A percentile compares a stretch with the other conserved stretches of the same genome.
phyloP scores from a whole-genome alignment of 768 basidiomycete species.

The Amyloporia xantha region DNA sequence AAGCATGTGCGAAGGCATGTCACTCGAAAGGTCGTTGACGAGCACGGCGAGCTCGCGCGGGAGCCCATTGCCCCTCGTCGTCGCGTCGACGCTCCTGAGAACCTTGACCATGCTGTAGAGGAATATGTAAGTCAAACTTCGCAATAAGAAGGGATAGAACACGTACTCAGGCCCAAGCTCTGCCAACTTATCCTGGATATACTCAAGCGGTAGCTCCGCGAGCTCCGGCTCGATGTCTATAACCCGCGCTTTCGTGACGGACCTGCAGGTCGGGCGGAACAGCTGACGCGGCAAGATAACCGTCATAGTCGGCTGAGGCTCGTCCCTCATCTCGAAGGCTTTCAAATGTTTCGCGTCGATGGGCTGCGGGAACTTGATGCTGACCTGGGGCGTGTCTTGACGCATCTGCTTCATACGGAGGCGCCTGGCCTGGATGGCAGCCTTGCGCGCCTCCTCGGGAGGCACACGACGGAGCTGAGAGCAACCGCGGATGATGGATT shows the following conservation, averaged over 20 bases:
- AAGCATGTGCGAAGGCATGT: constrained; percentile 34
- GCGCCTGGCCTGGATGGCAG: not conserved
- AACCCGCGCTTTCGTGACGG: constrained; percentile 51
- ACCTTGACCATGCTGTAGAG: constrained; percentile 15
- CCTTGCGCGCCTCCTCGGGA: constrained; percentile 1
- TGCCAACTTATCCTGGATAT: constrained; percentile 48
- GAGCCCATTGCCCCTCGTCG: constrained; percentile 13
- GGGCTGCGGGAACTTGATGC: not conserved
- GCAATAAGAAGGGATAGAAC: not conserved
- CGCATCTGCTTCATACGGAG: not conserved
- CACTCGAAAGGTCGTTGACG: constrained; percentile 23
- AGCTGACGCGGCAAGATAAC: constrained; percentile 54
- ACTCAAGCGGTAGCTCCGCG: constrained; percentile 50
- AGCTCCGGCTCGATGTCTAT: constrained; percentile 47
- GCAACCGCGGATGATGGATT: not conserved
- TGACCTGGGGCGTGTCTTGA: not conserved
- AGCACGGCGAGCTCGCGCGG: constrained; percentile 39
- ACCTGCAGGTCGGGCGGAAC: constrained; percentile 50
- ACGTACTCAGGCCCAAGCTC: constrained; percentile 39
- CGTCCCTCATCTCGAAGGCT: not conserved
- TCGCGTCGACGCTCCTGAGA: constrained; percentile 26
- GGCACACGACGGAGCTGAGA: constrained; percentile 3
- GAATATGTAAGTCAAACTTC: not conserved
- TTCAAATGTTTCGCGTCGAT: not conserved
- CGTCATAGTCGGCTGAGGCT: not conserved